Evolutionary conservation across 2,329 filamentous ascomycete species (phyloP).

Genomic region (Fusarium euwallaceae): DNA sequence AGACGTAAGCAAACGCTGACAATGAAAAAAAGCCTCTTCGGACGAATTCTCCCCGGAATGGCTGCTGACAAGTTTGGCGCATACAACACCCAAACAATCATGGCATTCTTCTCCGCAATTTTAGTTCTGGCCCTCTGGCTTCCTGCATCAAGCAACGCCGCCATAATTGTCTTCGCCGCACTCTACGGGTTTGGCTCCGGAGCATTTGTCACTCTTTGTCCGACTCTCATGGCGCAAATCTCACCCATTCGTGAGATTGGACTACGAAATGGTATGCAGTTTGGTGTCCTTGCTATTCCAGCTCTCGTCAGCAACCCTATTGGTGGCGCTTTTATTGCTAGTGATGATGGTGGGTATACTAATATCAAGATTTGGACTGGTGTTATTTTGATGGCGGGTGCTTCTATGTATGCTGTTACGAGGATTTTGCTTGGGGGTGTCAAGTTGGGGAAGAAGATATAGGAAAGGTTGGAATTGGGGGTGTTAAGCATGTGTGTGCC

Average conservation of each 20-base stretch:
- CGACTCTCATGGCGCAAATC: slow-evolving; percentile 60
- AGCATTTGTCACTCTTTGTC: slow-evolving; percentile 49
- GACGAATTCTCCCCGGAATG: slow-evolving; percentile 51
- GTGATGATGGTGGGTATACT: neutral
- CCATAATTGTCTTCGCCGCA: slow-evolving; percentile 48
- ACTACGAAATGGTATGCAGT: slow-evolving; percentile 60
- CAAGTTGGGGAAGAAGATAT: neutral
- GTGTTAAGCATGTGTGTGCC: neutral
- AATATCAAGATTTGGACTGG: slow-evolving; percentile 7
- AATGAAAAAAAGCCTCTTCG: slow-evolving; percentile 47
- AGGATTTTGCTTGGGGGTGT: neutral
- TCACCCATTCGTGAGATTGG: slow-evolving; percentile 68
- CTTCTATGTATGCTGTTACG: neutral
- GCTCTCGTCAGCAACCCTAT: slow-evolving; percentile 40
- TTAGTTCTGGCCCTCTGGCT: slow-evolving; percentile 54
- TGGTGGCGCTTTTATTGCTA: slow-evolving; percentile 33
- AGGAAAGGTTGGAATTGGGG: neutral
- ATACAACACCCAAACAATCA: slow-evolving; percentile 59
- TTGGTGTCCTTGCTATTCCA: slow-evolving; percentile 25
- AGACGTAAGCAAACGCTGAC: neutral
- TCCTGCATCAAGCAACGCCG: slow-evolving; percentile 43
- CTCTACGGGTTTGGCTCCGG: slow-evolving; percentile 55
- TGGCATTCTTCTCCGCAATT: slow-evolving; percentile 52
- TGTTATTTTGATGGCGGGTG: neutral
- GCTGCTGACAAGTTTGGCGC: slow-evolving; percentile 53